Percentiles rank a stretch among this genome's conserved stretches.
phyloP scores from a whole-genome alignment of 2,329 filamentous ascomycete species.

The Fusarium secorum region DNA sequence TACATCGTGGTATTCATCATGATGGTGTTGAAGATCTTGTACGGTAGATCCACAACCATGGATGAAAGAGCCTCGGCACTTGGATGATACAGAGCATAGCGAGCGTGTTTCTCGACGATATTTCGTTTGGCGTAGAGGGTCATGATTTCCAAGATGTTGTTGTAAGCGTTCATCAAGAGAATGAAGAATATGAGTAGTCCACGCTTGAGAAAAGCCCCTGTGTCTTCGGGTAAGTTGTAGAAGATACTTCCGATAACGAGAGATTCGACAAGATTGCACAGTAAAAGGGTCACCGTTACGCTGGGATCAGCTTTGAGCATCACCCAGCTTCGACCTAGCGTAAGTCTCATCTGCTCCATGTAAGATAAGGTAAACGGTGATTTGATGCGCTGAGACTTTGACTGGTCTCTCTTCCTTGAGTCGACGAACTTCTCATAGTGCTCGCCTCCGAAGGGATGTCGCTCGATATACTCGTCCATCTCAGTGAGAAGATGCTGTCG shows the following conservation, averaged over 20 bases:
- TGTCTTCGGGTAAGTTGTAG: conserved; percentile 24
- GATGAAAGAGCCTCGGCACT: conserved; percentile 40
- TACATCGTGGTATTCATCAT: conserved; percentile 60
- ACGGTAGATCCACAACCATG: conserved; percentile 35
- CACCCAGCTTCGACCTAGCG: conserved; percentile 30
- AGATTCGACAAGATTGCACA: conserved; percentile 33
- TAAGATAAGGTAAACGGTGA: conserved; percentile 34
- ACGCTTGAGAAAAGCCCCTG: conserved; percentile 14
- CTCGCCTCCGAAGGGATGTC: conserved; percentile 40
- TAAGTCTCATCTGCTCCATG: conserved; percentile 31
- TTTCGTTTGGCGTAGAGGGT: conserved; percentile 43
- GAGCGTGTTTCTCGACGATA: conserved; percentile 47
- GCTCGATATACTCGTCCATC: conserved; percentile 43
- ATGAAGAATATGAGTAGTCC: conserved; percentile 31
- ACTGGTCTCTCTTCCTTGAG: conserved; percentile 38
- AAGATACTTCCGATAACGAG: conserved; percentile 38
- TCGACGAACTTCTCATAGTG: conserved; percentile 38
- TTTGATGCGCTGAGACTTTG: conserved; percentile 29
- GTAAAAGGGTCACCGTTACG: conserved; percentile 29
- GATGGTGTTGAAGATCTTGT: conserved; percentile 43
- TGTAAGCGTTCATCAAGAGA: conserved; percentile 37
- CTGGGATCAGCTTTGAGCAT: conserved; percentile 37
- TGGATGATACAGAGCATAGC: conserved; percentile 47
- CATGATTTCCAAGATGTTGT: conserved; percentile 39
- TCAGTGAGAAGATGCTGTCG: conserved; percentile 42